Percentiles rank a stretch among this genome's conserved stretches.
Conservation (phyloP, 2,329 filamentous ascomycete genomes). For the Sclerotinia nivalis region DNA sequence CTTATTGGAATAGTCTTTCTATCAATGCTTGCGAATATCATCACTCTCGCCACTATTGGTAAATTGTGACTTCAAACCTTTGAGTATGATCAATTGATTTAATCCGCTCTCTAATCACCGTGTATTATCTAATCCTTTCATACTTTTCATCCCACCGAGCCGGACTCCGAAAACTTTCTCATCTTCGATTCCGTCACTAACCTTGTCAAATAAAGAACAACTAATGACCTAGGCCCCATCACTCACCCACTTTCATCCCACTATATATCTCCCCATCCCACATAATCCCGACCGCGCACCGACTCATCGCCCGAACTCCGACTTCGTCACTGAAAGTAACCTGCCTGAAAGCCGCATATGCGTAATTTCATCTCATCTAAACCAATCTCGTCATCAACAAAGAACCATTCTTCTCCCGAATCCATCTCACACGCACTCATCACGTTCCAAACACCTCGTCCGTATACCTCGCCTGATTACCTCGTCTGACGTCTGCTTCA, state of each 20-base stretch:
- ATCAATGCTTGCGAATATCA: background rate
- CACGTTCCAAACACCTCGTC: background rate
- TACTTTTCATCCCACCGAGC: background rate
- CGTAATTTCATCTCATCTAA: background rate
- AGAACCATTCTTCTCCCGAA: background rate
- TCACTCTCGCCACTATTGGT: background rate
- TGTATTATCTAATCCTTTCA: rapidly evolving
- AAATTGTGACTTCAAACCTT: too few relatives aligned
- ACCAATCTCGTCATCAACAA: background rate
- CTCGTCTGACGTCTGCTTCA: background rate
- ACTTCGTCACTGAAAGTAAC: background rate
- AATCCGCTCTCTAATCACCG: background rate
- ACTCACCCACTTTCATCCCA: background rate
- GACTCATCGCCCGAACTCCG: background rate
- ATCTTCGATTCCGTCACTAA: background rate
- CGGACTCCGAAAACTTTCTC: too few relatives aligned
- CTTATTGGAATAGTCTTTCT: background rate
- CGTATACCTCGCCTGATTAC: background rate
- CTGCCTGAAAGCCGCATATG: background rate
- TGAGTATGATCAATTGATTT: too few relatives aligned
- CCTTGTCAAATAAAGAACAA: background rate
- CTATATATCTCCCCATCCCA: background rate
- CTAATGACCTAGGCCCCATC: background rate
- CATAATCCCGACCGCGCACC: background rate
- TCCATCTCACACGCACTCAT: background rate